Evolutionary conservation across 2,329 filamentous ascomycete species (phyloP).

Genomic region (Ustilaginoidea virens): DNA sequence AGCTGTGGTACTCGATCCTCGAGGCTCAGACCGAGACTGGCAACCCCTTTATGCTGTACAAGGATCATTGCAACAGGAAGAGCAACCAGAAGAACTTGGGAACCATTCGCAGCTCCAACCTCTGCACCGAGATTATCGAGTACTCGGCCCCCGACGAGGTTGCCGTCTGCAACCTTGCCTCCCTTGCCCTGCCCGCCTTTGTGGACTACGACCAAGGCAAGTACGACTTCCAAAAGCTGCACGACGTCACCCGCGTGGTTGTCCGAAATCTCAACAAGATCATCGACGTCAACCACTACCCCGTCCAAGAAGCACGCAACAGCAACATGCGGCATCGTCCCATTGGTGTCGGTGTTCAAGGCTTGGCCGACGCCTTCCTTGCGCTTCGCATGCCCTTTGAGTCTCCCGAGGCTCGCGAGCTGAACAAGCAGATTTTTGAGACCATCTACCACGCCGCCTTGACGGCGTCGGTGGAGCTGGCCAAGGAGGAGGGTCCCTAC

Average conservation of each 20-base stretch:
- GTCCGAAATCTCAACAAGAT: conserved; percentile 95
- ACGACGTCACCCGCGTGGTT: conserved; percentile 84
- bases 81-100: conserved; percentile 99
- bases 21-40: conserved; percentile 98
- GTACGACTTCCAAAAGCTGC: conserved; percentile 94
- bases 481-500: conserved; percentile 72
- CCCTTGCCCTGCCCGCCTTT: conserved; percentile 77
- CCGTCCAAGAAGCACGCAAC: conserved; percentile 82
- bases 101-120: conserved; percentile 94
- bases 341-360: conserved; percentile 92
- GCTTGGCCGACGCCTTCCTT: conserved; percentile 95
- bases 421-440: conserved; percentile 98
- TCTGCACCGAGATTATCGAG: conserved; percentile 98
- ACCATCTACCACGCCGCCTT: conserved; percentile 96
- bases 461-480: conserved; percentile 75
- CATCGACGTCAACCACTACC: conserved; percentile 97
- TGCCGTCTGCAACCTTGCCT: conserved; percentile 95
- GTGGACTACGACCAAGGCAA: conserved; percentile 72
- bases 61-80: conserved; percentile 96
- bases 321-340: conserved; percentile 97
- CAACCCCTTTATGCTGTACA: conserved; percentile 99
- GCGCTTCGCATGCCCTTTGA: conserved; percentile 94
- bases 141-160: conserved; percentile 97
- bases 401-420: conserved; percentile 78
- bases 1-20: conserved; percentile 97